Evolutionary conservation across 495 filamentous ascomycete species (phyloP), one percentile per base, ranked within the genome.

Genomic region (Aspergillus avenaceus): DNA sequence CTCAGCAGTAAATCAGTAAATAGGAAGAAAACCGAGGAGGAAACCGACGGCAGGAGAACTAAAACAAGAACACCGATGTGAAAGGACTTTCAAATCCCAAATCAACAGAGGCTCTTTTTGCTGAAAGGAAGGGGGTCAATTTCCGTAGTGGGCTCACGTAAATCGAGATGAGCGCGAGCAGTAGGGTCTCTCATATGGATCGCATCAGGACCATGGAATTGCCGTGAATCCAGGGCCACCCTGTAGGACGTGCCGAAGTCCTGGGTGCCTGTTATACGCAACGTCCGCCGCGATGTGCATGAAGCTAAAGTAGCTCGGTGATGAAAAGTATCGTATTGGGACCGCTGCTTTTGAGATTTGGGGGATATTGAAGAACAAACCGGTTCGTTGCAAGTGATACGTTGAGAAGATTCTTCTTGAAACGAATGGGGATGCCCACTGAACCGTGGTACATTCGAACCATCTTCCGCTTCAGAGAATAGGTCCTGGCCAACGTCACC

Each of bases 401-500:
- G 5, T 21, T 38, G 18, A n/a, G 6, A 8, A 4, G 21, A 38
- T 38, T 8, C 34, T 21, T 21, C 34, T 38, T 14, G n/a, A 16
- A 26, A n/a, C n/a, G n/a, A 38, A 19, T 11, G 18, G 32, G 32
- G 9, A 36, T 4, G 5, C 21, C 16, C 6, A 38, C 11, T 8
- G 14, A n/a, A 21, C 21, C 12, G 14, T 21, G 8, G 21, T 23
- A 8, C 1, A 7, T 45, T 13, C 22, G 38, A 25, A 11, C 23
- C 22, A 28, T 53, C 54, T 31, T 49, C 50, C 16, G 52, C 57
- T 41, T 62, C 56, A n/a, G 45, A 55, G 28, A 67, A 55, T 9
- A 70, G 36, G 49, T 57, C 52, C 23, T 62, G 58, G 27, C 55
- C 55, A 9, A 54, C 25, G n/a, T 52, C 28, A 18, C 54, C 54